Base-by-base conservation (phyloP, 345 rosid species). In the Citrus sp. region DNA sequence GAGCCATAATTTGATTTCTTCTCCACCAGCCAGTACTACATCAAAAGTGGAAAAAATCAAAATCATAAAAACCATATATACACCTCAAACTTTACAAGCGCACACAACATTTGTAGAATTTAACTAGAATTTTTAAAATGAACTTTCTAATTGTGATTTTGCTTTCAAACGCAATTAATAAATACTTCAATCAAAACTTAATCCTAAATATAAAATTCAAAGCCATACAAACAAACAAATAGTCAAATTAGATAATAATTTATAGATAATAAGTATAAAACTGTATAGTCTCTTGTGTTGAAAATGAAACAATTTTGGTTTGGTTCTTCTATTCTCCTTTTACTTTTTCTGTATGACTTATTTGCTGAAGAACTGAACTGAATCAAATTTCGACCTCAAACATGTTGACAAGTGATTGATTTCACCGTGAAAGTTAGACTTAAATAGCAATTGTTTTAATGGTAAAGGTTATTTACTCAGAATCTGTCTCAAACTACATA, bases 11-110 rank as follows among this genome's bases (percentile, higher is more conserved):
- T 37, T 37, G 40, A 93, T 80, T 83, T 93, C 97, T 81, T 80
- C 85, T 74, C 98, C 99, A 75, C 93, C 92, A 42, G 83, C 75
- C 65, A 95, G 86, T 81, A 88, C 99, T 95, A 83, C 79, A 83
- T 68, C 63, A 73, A 59, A 54, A 7, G 58, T 7, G 40, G 79
- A 9, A 65, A 60, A 67, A 67, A 42, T 12, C 14, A 18, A 73
- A 67, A 72, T 54, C 49, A 70, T 7, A 61, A 51, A 60, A 63
- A 79, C 62, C 69, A 58, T 22, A 56, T 13, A 63, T 30, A 54
- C 3, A 30, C 22, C 62, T 30, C 22, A 64, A 76, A 55, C 42
- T 73, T 24, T 58, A 34, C 32, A 76, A 14, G 75, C 19, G 9
- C 38, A 77, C 49, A 56, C 13, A 25, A 37, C 9, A 37, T 16